phyloP scores from a whole-genome alignment of 495 filamentous ascomycete species.

The Filosporella fistucella region DNA sequence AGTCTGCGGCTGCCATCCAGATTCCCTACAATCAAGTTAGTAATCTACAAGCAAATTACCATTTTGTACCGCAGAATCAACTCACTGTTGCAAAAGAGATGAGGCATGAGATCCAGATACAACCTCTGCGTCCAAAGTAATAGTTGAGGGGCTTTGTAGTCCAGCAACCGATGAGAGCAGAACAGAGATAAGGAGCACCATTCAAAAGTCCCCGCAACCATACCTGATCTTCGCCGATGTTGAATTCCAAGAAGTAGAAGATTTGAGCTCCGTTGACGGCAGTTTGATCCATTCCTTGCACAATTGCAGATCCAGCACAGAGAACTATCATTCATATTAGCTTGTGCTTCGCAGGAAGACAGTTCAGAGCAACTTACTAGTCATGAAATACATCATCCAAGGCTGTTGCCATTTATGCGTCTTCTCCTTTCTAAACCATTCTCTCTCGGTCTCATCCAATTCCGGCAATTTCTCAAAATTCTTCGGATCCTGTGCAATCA shows the following conservation, averaged over 20 bases:
- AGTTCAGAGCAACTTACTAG: neutral
- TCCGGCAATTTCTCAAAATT: conserved; percentile 29
- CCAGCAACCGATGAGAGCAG: conserved; percentile 55
- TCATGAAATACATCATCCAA: conserved; percentile 13
- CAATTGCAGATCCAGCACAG: conserved; percentile 45
- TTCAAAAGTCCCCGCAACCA: conserved; percentile 63
- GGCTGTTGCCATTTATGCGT: conserved; percentile 73
- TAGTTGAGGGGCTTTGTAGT: conserved; percentile 67
- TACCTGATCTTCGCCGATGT: conserved; percentile 27
- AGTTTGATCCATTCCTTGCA: conserved; percentile 48
- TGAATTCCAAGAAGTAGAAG: conserved; percentile 17
- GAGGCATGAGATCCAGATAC: conserved; percentile 57
- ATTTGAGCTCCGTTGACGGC: conserved; percentile 17
- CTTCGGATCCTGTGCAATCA: conserved; percentile 58
- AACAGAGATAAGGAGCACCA: conserved; percentile 38
- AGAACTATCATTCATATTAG: conserved; percentile 40
- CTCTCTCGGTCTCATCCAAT: conserved; percentile 32
- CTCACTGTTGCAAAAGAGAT: conserved; percentile 33
- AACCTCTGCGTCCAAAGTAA: conserved; percentile 58
- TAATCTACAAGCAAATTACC: conserved; percentile 65
- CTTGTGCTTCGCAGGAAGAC: neutral
- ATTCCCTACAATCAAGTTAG: conserved; percentile 73
- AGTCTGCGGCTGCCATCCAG: conserved; percentile 71
- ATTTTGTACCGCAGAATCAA: conserved; percentile 73
- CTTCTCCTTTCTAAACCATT: conserved; percentile 56